Evolutionary conservation across 1,284 basidiomycete species (phyloP).

Genomic region (Puccinia horiana): DNA sequence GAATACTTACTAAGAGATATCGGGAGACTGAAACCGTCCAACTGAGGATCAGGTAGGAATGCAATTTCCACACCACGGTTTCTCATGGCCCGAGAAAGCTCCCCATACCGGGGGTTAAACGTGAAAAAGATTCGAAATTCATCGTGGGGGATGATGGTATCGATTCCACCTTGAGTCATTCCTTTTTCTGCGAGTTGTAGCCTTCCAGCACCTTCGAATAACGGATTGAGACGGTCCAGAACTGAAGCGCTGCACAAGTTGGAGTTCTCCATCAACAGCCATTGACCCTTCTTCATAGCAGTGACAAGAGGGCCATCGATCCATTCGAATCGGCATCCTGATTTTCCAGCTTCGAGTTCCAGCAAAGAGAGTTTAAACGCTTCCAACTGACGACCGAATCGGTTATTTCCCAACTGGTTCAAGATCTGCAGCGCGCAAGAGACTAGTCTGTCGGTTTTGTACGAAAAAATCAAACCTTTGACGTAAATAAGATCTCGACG

Average conservation of each 20-base stretch:
- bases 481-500: slow-evolving; percentile 4
- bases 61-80: slow-evolving; percentile 91
- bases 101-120: slow-evolving; percentile 84
- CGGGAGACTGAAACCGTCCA: neutral
- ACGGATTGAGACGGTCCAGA: slow-evolving; percentile 91
- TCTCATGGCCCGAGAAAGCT: slow-evolving; percentile 95
- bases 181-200: slow-evolving; percentile 88
- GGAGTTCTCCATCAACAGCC: slow-evolving; percentile 89
- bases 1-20: neutral
- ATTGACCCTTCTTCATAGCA: slow-evolving; percentile 82
- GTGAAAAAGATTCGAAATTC: slow-evolving; percentile 93
- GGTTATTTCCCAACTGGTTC: neutral
- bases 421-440: neutral
- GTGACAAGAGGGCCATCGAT: slow-evolving; percentile 88
- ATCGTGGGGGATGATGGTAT: slow-evolving; percentile 77
- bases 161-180: slow-evolving; percentile 73
- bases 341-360: slow-evolving; percentile 10
- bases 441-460: neutral
- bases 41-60: slow-evolving; percentile 48
- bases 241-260: slow-evolving; percentile 95
- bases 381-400: neutral
- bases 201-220: slow-evolving; percentile 82
- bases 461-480: slow-evolving; percentile 46
- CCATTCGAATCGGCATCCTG: slow-evolving; percentile 74
- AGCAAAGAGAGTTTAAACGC: slow-evolving; percentile 28